A percentile compares a stretch with the other conserved stretches of the same genome.
Conservation (phyloP, 441 rosid genomes). For the Sinapis alba region DNA sequence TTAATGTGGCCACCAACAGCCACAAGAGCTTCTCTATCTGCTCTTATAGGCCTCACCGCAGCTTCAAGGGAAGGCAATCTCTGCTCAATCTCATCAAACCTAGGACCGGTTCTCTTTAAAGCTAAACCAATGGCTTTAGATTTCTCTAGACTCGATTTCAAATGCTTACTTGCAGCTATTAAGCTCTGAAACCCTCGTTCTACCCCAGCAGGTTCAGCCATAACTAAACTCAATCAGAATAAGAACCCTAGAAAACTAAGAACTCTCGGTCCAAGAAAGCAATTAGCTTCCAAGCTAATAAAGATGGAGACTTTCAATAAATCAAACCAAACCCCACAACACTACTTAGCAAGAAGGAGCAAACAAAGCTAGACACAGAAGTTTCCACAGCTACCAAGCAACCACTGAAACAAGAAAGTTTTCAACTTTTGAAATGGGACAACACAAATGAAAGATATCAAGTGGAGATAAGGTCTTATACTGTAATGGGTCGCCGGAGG, state of each 20-base stretch:
- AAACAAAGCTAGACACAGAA: background rate
- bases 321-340: background rate
- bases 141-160: constrained; percentile 78
- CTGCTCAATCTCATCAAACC: constrained; percentile 77
- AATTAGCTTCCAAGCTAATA: constrained; percentile 1
- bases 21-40: constrained; percentile 79
- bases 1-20: constrained; percentile 91
- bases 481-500: background rate
- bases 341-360: background rate
- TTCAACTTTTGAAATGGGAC: background rate
- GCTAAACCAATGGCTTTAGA: constrained; percentile 65
- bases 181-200: constrained; percentile 48
- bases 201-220: constrained; percentile 52
- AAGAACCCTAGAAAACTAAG: constrained; percentile 30
- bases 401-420: background rate
- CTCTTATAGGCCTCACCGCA: constrained; percentile 87
- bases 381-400: background rate
- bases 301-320: constrained; percentile 24
- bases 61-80: constrained; percentile 80
- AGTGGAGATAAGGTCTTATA: background rate
- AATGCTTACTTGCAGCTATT: constrained; percentile 66
- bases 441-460: background rate
- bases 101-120: constrained; percentile 69
- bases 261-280: constrained; percentile 23
- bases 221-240: constrained; percentile 27